Conservation (phyloP, 768 basidiomycete genomes). For the Lanmaoa pseudosensibilis region DNA sequence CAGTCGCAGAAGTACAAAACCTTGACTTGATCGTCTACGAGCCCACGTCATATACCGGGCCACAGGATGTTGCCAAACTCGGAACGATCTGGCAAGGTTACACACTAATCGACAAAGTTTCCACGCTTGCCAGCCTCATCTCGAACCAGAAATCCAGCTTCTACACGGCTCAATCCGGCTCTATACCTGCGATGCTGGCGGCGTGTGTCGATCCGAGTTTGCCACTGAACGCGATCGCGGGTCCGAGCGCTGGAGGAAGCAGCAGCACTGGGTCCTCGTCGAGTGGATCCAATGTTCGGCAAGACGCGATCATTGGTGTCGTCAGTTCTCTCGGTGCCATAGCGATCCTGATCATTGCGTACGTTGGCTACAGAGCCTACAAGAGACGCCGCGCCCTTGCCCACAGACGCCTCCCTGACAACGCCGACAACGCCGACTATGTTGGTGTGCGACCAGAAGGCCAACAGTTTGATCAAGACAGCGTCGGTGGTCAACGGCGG, state of each 20-base stretch:
- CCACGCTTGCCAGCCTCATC: constrained; percentile 63
- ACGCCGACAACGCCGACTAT: constrained; percentile 9
- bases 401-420: constrained; percentile 72
- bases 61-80: constrained; percentile 48
- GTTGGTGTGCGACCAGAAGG: constrained; percentile 57
- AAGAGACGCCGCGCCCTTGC: constrained; percentile 66
- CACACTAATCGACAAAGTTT: constrained; percentile 56
- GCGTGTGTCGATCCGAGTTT: constrained; percentile 68
- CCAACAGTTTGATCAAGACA: constrained; percentile 77
- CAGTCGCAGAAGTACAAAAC: constrained; percentile 41
- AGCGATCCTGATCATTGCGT: constrained; percentile 67
- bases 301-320: constrained; percentile 90
- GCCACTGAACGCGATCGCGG: constrained; percentile 48
- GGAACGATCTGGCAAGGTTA: constrained; percentile 73
- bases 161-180: constrained; percentile 51
- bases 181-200: constrained; percentile 59
- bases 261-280: constrained; percentile 21
- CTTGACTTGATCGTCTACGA: constrained; percentile 70
- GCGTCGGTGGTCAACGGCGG: constrained; percentile 67
- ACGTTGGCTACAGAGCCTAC: constrained; percentile 68
- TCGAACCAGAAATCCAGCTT: constrained; percentile 59
- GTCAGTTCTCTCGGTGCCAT: constrained; percentile 80
- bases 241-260: constrained; percentile 34
- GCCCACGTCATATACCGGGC: constrained; percentile 53
- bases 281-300: constrained; percentile 44